Conservation (phyloP, 805 yeast genomes). For the Sungouiozyma ichnusensis region DNA sequence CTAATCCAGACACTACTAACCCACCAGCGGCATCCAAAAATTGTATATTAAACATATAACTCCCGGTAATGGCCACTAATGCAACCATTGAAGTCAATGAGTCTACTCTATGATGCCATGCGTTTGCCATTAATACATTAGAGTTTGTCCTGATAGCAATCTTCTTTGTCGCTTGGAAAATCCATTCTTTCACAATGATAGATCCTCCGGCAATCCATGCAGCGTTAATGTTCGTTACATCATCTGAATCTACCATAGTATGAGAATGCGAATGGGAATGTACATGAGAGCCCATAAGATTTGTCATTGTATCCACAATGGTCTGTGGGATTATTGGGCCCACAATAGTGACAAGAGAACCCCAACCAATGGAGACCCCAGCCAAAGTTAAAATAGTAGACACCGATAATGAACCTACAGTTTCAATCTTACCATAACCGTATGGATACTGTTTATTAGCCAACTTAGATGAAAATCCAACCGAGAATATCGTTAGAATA, state of each 20-base stretch:
- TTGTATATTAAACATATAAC: conserved; percentile 62
- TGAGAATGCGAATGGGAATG: conserved; percentile 35
- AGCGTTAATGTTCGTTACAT: conserved; percentile 69
- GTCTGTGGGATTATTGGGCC: conserved; percentile 60
- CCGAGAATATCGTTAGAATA: conserved; percentile 79
- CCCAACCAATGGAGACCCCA: conserved; percentile 85
- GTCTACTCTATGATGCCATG: conserved; percentile 98
- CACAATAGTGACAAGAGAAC: conserved; percentile 56
- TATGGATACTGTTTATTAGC: conserved; percentile 59
- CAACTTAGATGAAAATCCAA: conserved; percentile 55
- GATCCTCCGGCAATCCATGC: conserved; percentile 94
- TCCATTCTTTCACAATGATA: conserved; percentile 77
- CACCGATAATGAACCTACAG: conserved; percentile 84
- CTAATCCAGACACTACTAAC: conserved; percentile 66
- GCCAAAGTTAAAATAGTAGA: conserved; percentile 76
- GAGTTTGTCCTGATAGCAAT: conserved; percentile 73
- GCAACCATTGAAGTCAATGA: conserved; percentile 89
- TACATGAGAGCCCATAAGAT: conserved; percentile 27
- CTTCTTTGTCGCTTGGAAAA: conserved; percentile 70
- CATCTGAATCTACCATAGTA: conserved; percentile 20
- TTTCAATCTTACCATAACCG: conserved; percentile 90
- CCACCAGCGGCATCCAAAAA: conserved; percentile 95
- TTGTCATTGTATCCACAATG: conserved; percentile 36
- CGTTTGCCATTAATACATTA: conserved; percentile 87
- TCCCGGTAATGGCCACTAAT: conserved; percentile 74